Evolutionary conservation across 768 basidiomycete species (phyloP), one percentile per base, ranked within the genome.

Genomic region (Sarcomyxa edulis): DNA sequence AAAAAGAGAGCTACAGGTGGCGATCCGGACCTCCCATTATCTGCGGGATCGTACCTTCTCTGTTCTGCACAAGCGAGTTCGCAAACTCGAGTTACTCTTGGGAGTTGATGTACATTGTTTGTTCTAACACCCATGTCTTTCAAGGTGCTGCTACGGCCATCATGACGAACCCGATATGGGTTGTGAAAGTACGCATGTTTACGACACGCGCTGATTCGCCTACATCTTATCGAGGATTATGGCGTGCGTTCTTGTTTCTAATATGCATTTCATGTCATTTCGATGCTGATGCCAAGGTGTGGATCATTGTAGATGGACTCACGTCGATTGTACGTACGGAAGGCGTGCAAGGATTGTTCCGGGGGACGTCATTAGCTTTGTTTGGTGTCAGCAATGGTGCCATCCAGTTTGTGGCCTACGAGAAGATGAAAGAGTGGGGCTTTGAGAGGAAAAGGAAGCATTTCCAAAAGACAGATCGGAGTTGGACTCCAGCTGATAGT

Each of bases 141-240:
- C 26, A 49, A 98, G 95, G 95, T 66, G 88, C 94, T 9, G 81
- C 80, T 12, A 96, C 94, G 3, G 93, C 96, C 1, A 66, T 98
- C 52, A 73, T 96, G 55, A 99, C 95, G 6, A 98, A 99, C 59
- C 96, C 95, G 0, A 79, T 97, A 49, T 98, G 95, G 95, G 86
- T 98, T 10, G 86, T 98, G 39, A 88, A 95, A 66, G 94, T 96
- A 7, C 80, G 96, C 43, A 93, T 97, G 81, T 99, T 96, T 55
- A 91, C 93, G 1, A 84, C 92, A 1, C 65, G 64, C 7, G 59
- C 74, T 20, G 71, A 75, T 39, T 76, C 82, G 28, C 78, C 85
- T 7, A 66, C 58, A 3, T 80, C 91, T 1, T 97, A 97, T 59
- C 76, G 79, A 12, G 80, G 84, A 7, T 67, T 93, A 41, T 84